Conservation (phyloP, 139 green algal species). For the Eudorina sp. region DNA sequence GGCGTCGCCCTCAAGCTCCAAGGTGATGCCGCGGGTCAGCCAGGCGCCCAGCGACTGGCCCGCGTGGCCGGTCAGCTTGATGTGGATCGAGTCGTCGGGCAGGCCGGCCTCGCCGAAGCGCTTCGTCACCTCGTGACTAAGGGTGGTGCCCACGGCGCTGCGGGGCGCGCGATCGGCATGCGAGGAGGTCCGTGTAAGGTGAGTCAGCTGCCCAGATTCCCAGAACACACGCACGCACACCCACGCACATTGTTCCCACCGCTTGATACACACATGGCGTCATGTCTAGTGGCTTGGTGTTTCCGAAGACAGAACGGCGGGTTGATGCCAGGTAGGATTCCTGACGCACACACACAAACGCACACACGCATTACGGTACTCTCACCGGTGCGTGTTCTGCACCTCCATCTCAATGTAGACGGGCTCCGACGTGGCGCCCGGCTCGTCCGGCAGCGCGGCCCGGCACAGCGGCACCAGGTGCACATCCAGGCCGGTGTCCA, state of each 20-base stretch:
- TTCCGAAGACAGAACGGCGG: too few species aligned
- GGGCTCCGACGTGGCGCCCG: conserved; percentile 41
- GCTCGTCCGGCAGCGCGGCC: conserved; percentile 73
- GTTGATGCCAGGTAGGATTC: too few species aligned
- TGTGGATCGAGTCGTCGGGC: conserved; percentile 88
- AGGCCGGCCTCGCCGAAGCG: conserved; percentile 84
- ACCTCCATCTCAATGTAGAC: conserved; percentile 86
- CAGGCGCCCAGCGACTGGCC: conserved; percentile 93
- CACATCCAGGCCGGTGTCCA: conserved; percentile 88
- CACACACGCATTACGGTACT: too few species aligned
- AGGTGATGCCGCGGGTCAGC: conserved; percentile 83
- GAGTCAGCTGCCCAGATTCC: too few species aligned
- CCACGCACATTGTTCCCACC: too few species aligned
- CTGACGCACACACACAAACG: too few species aligned
- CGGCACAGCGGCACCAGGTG: conserved; percentile 83
- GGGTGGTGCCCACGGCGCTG: conserved; percentile 91
- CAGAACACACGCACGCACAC: too few species aligned
- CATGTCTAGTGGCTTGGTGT: too few species aligned
- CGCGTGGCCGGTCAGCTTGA: conserved; percentile 91
- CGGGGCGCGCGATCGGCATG: not conserved
- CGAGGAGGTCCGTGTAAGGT: too few species aligned
- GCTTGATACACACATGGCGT: too few species aligned
- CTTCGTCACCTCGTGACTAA: conserved; percentile 93
- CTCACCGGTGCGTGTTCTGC: conserved; percentile 85
- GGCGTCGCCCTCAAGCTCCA: conserved; percentile 93